A percentile compares a stretch with the other conserved stretches of the same genome.
Conservation (phyloP, 495 filamentous ascomycete species). For the Penicillium salamii region DNA sequence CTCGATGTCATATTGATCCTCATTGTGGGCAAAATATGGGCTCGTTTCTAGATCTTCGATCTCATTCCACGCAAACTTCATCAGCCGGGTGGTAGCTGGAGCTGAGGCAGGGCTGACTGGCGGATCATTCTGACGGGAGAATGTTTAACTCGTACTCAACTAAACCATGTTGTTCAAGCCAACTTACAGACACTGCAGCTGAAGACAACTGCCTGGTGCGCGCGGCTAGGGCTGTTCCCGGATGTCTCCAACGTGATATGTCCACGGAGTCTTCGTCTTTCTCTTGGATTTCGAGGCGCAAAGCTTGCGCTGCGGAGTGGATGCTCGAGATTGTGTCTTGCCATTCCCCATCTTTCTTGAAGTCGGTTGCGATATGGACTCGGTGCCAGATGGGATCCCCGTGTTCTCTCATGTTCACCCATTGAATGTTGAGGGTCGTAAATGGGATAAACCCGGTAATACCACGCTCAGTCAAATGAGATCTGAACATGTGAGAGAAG, state of each 20-base stretch:
- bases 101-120: too few relatives aligned
- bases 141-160: too few relatives aligned
- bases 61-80: neutral
- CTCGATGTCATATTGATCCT: neutral
- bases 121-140: too few relatives aligned
- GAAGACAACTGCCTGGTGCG: neutral
- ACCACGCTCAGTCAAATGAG: slow-evolving; percentile 16
- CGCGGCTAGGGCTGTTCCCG: neutral
- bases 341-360: slow-evolving; percentile 19
- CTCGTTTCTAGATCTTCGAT: neutral
- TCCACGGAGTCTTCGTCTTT: slow-evolving; percentile 16
- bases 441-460: slow-evolving; percentile 11
- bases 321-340: slow-evolving; percentile 17
- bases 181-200: neutral
- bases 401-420: slow-evolving; percentile 15
- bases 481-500: slow-evolving; percentile 23
- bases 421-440: slow-evolving; percentile 18
- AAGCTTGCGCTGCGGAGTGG: slow-evolving; percentile 3
- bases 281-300: slow-evolving; percentile 10
- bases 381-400: slow-evolving; percentile 19
- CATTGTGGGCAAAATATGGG: neutral
- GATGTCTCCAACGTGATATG: slow-evolving; percentile 1
- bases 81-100: neutral
- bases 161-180: neutral
- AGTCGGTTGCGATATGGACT: slow-evolving; percentile 21